Evolutionary conservation across 2,329 filamentous ascomycete species (phyloP).

Genomic region (Tolypocladium cylindrosporum): DNA sequence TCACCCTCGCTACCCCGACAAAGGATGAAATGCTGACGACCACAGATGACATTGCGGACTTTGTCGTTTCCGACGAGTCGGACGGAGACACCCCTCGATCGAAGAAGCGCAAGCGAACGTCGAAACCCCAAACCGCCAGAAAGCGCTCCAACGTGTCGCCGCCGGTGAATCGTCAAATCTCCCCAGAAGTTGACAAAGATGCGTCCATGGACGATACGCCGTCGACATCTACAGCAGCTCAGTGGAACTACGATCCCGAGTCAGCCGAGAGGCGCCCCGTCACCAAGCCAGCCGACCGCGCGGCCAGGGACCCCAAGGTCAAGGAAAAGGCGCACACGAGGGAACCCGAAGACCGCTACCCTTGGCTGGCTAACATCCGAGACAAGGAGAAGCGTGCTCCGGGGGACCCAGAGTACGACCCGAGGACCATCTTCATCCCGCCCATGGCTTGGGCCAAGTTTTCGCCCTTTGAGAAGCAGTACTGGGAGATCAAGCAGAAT

Average conservation of each 20-base stretch:
- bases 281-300: constrained; percentile 19
- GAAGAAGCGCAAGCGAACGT: constrained; percentile 67
- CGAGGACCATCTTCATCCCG: constrained; percentile 82
- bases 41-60: constrained; percentile 68
- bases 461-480: constrained; percentile 93
- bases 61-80: constrained; percentile 78
- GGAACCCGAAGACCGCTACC: constrained; percentile 77
- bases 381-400: constrained; percentile 76
- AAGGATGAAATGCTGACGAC: constrained; percentile 2
- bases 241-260: constrained; percentile 63
- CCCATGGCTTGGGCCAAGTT: constrained; percentile 71
- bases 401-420: constrained; percentile 81
- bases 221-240: constrained; percentile 62
- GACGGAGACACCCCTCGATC: constrained; percentile 50
- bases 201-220: constrained; percentile 45
- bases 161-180: constrained; percentile 11
- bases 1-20: too few relatives aligned
- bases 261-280: constrained; percentile 27
- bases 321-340: constrained; percentile 66
- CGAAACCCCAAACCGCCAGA: constrained; percentile 40
- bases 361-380: constrained; percentile 77
- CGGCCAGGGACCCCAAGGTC: constrained; percentile 20
- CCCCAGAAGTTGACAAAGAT: constrained; percentile 38
- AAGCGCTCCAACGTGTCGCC: constrained; percentile 53
- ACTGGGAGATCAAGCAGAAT: constrained; percentile 98